These are phyloP conservation scores for Barnettozyma sp. DNA, from an alignment of 805 yeast species.

Conservation along the genomic window DNA sequence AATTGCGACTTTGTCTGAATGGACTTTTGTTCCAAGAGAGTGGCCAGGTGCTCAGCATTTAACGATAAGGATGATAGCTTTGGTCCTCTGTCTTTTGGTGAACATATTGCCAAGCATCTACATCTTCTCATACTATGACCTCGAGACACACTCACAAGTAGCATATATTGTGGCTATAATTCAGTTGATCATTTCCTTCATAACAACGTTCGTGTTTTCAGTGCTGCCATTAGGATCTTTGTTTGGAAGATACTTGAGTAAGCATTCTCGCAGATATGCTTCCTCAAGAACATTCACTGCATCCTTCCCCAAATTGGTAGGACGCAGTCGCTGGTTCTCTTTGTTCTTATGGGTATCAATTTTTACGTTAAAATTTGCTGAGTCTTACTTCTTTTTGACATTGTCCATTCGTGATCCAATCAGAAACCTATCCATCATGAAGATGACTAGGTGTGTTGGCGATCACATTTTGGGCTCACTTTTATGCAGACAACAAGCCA, in stretches of 20 bases:
- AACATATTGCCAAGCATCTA: slow-evolving; percentile 49
- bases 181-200: slow-evolving; percentile 52
- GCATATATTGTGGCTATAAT: slow-evolving; percentile 41
- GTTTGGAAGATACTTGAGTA: slow-evolving; percentile 36
- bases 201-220: slow-evolving; percentile 50
- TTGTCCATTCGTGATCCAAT: slow-evolving; percentile 69
- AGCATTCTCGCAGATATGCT: slow-evolving; percentile 39
- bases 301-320: slow-evolving; percentile 45
- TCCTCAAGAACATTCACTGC: slow-evolving; percentile 58
- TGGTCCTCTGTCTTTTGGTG: slow-evolving; percentile 37
- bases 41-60: slow-evolving; percentile 70
- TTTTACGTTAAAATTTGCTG: slow-evolving; percentile 60
- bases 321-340: slow-evolving; percentile 54
- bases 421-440: slow-evolving; percentile 56
- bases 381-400: slow-evolving; percentile 74
- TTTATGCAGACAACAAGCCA: slow-evolving; percentile 53
- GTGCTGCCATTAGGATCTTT: slow-evolving; percentile 52
- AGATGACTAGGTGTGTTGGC: slow-evolving; percentile 54
- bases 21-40: slow-evolving; percentile 56
- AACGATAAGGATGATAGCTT: slow-evolving; percentile 37
- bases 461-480: slow-evolving; percentile 46
- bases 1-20: slow-evolving; percentile 51
- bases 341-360: slow-evolving; percentile 61
- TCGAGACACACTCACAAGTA: slow-evolving; percentile 30
- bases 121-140: slow-evolving; percentile 37